Percentiles rank a stretch among this genome's conserved stretches.
Conservation (phyloP, 2,329 filamentous ascomycete genomes). For the Trichoderma koningiopsis region DNA sequence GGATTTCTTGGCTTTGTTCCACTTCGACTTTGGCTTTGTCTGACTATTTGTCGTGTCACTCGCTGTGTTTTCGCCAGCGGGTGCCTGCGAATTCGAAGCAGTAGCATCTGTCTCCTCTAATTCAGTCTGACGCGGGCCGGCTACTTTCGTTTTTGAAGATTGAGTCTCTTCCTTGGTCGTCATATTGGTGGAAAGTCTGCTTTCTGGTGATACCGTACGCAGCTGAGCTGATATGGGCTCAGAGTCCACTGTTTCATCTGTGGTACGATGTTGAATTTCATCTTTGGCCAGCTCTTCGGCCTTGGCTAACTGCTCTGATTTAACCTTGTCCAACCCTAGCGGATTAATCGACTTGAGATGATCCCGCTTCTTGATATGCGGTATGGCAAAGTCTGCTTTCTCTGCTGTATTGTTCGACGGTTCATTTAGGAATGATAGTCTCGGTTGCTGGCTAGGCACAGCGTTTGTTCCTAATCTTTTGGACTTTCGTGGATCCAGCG, state of each 20-base stretch:
- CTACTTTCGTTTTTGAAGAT: background rate
- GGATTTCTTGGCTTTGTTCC: constrained; percentile 31
- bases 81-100: background rate
- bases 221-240: background rate
- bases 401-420: background rate
- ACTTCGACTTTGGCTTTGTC: constrained; percentile 20
- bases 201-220: too few relatives aligned
- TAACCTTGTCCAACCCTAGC: background rate
- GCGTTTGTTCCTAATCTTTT: constrained; percentile 19
- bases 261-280: background rate
- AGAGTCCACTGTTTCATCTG: background rate
- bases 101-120: background rate
- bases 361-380: background rate
- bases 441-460: background rate
- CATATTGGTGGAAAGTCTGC: background rate
- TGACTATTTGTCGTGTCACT: background rate
- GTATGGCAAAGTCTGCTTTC: background rate
- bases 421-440: background rate
- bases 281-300: background rate
- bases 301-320: background rate
- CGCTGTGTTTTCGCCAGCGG: background rate
- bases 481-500: constrained; percentile 33
- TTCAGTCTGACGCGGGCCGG: background rate
- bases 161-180: background rate
- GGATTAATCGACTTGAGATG: background rate